These are phyloP conservation scores for Stagonosporopsis cucurbitacearum DNA, from an alignment of 2,329 filamentous ascomycete species.

Conservation along the genomic window DNA sequence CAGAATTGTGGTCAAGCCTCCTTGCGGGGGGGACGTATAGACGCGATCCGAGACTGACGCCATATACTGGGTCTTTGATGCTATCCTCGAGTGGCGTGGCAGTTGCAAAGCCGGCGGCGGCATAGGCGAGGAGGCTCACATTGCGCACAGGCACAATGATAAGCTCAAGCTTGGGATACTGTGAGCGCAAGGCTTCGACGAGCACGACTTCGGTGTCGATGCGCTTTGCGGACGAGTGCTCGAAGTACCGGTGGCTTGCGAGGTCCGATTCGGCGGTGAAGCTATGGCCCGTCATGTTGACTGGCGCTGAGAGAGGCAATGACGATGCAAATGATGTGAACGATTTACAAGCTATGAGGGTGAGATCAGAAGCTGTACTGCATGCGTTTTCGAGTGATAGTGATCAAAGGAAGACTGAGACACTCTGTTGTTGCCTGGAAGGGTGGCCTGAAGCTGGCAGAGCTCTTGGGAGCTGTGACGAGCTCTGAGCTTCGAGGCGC, in stretches of 20 bases:
- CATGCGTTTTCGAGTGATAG: not conserved
- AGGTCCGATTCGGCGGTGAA: slow-evolving; percentile 43
- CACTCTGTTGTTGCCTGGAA: slow-evolving; percentile 9
- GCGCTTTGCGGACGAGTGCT: slow-evolving; percentile 53
- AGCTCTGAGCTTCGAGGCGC: slow-evolving; percentile 11
- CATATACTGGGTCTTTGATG: slow-evolving; percentile 47
- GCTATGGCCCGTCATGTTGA: slow-evolving; percentile 37
- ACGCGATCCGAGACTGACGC: slow-evolving; percentile 44
- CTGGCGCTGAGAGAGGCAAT: slow-evolving; percentile 1
- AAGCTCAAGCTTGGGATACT: slow-evolving; percentile 55
- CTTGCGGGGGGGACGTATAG: slow-evolving; percentile 49
- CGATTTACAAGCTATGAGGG: not conserved
- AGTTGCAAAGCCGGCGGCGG: slow-evolving; percentile 51
- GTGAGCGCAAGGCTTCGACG: slow-evolving; percentile 52
- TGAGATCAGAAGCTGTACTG: slow-evolving; percentile 1
- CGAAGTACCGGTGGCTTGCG: slow-evolving; percentile 50
- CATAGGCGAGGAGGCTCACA: slow-evolving; percentile 52
- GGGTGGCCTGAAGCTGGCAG: slow-evolving; percentile 17
- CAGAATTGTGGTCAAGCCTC: slow-evolving; percentile 47
- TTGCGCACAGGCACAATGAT: slow-evolving; percentile 45
- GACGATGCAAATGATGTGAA: not conserved
- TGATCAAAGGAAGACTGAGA: not conserved
- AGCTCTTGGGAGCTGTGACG: slow-evolving; percentile 17
- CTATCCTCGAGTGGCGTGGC: slow-evolving; percentile 51
- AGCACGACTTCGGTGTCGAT: slow-evolving; percentile 54